Conservation (phyloP, 306 rosid species). For the Trifolium pratense region DNA sequence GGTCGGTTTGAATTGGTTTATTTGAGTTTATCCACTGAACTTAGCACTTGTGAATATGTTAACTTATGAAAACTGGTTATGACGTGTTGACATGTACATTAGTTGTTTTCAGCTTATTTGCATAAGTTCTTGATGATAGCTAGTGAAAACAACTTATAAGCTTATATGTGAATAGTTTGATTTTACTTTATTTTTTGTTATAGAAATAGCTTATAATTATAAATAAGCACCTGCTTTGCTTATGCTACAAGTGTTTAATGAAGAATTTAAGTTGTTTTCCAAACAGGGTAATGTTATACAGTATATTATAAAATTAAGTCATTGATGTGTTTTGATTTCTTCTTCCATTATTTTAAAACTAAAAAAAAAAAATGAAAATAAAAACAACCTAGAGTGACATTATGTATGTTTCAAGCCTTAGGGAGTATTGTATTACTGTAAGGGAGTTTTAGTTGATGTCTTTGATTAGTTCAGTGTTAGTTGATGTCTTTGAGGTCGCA, state of each 20-base stretch:
- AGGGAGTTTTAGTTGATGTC: neutral
- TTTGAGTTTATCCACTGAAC: neutral
- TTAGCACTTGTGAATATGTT: neutral
- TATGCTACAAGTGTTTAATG: neutral
- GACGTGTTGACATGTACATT: too few relatives aligned
- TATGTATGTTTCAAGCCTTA: neutral
- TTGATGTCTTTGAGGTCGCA: neutral
- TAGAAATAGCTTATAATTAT: too few relatives aligned
- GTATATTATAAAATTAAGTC: neutral
- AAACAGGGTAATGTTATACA: too few relatives aligned
- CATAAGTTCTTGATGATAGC: neutral
- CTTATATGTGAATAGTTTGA: neutral
- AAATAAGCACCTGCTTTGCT: neutral
- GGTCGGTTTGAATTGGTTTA: too few relatives aligned
- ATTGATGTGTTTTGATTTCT: neutral
- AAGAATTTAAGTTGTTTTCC: neutral
- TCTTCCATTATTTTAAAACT: slow-evolving; percentile 2
- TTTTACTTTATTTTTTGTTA: neutral
- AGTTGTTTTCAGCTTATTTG: too few relatives aligned
- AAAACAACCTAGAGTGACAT: neutral
- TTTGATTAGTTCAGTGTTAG: slow-evolving; percentile 12
- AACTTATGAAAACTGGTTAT: too few relatives aligned
- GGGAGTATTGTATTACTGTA: neutral
- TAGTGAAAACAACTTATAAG: neutral
- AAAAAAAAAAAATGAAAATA: neutral